These are phyloP conservation scores for Malassezia dermatis DNA, from an alignment of 1,284 basidiomycete species.

Conservation along the genomic window DNA sequence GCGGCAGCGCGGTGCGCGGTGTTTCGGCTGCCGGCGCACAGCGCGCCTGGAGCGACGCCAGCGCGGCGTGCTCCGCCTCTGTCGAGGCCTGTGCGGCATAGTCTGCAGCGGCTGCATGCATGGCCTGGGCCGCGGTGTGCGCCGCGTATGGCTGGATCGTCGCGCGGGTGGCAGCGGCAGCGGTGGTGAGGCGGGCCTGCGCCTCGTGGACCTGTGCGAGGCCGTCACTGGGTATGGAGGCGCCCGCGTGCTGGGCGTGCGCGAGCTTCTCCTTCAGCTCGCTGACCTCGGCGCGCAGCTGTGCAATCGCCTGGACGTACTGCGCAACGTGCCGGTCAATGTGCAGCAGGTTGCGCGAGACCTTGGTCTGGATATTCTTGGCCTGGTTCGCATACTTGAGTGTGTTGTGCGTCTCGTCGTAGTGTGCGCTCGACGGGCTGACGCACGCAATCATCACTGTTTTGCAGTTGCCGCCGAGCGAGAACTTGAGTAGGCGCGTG, in stretches of 20 bases:
- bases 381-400: slow-evolving; percentile 48
- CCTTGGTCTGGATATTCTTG: slow-evolving; percentile 48
- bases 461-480: slow-evolving; percentile 48
- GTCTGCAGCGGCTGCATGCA: background rate
- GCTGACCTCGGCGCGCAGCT: slow-evolving; percentile 68
- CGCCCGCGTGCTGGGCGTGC: slow-evolving; percentile 46
- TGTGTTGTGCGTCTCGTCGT: slow-evolving; percentile 47
- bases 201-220: background rate
- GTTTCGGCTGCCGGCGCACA: background rate
- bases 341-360: slow-evolving; percentile 45
- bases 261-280: slow-evolving; percentile 76
- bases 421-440: slow-evolving; percentile 43
- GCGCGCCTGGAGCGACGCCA: background rate
- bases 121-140: slow-evolving; percentile 1
- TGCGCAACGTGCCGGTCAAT: slow-evolving; percentile 46
- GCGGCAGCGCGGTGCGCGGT: background rate
- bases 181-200: background rate
- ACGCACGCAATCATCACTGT: slow-evolving; percentile 48
- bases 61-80: background rate
- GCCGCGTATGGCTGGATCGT: background rate
- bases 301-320: slow-evolving; percentile 74
- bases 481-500: slow-evolving; percentile 46
- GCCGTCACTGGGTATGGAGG: background rate
- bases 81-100: background rate
- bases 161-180: background rate